Evolutionary conservation across 2,329 filamentous ascomycete species (phyloP).

Genomic region (Phoma sp.): DNA sequence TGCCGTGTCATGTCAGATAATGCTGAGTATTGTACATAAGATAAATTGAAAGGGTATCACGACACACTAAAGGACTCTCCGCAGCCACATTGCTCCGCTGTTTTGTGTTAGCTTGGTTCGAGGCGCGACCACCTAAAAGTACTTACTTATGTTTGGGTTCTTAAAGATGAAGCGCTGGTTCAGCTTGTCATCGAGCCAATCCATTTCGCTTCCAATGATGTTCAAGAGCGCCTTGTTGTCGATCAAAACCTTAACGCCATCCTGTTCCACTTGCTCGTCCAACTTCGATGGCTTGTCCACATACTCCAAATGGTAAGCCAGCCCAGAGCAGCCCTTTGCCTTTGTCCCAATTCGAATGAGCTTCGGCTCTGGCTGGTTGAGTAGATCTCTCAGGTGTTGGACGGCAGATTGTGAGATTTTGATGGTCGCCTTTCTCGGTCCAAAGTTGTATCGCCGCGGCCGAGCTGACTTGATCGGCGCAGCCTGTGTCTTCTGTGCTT

Average conservation of each 20-base stretch:
- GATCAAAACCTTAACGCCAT: slow-evolving; percentile 93
- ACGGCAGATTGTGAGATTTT: slow-evolving; percentile 82
- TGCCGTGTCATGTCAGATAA: slow-evolving; percentile 29
- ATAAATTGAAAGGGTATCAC: slow-evolving; percentile 38
- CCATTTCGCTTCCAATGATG: slow-evolving; percentile 99
- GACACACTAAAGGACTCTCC: slow-evolving; percentile 84
- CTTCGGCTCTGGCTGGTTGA: slow-evolving; percentile 87
- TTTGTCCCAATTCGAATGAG: slow-evolving; percentile 93
- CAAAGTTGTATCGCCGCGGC: slow-evolving; percentile 70
- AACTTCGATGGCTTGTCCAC: slow-evolving; percentile 88
- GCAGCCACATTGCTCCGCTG: slow-evolving; percentile 95
- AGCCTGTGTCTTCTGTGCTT: slow-evolving; percentile 70
- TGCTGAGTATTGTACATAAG: slow-evolving; percentile 33
- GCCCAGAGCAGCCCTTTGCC: slow-evolving; percentile 90
- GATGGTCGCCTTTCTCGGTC: slow-evolving; percentile 89
- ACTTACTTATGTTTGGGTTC: slow-evolving; percentile 98
- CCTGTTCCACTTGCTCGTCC: slow-evolving; percentile 93
- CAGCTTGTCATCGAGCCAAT: slow-evolving; percentile 96
- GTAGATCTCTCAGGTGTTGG: slow-evolving; percentile 74
- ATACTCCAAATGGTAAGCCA: slow-evolving; percentile 93
- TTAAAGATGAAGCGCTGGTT: slow-evolving; percentile 91
- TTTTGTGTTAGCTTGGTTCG: slow-evolving; percentile 30
- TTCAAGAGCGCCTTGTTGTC: slow-evolving; percentile 98
- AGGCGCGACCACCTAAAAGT: neutral
- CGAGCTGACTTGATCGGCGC: slow-evolving; percentile 54